Evolutionary conservation across 345 rosid species (phyloP).

Genomic region (Erodium maritimum): DNA sequence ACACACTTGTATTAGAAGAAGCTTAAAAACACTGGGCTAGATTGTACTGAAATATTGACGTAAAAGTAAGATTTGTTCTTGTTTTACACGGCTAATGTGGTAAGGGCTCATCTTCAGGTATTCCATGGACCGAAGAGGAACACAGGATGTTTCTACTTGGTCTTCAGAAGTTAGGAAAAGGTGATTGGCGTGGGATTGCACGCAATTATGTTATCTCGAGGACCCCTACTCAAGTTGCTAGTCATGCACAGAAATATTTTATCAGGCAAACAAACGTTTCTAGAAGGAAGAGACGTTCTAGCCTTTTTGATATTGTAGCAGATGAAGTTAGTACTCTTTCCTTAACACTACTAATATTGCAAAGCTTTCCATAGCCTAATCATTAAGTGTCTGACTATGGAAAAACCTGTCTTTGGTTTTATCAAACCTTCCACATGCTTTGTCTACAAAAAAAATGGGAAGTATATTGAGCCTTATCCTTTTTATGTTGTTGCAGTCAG

Average conservation of each 20-base stretch:
- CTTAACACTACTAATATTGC: not conserved
- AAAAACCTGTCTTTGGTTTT: too few relatives aligned
- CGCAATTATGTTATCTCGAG: conserved; percentile 74
- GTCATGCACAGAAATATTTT: conserved; percentile 98
- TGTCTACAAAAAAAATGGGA: too few relatives aligned
- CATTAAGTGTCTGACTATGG: not conserved
- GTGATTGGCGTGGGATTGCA: conserved; percentile 99
- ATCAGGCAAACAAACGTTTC: conserved; percentile 74
- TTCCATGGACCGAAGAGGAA: conserved; percentile 99
- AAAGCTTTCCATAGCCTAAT: not conserved
- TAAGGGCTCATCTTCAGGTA: conserved; percentile 28
- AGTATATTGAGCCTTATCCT: too few relatives aligned
- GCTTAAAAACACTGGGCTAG: too few relatives aligned
- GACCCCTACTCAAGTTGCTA: conserved; percentile 98
- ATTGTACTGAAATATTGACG: too few relatives aligned
- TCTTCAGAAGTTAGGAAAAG: conserved; percentile 90
- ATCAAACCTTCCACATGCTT: too few relatives aligned
- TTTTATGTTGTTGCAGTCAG: conserved; percentile 30
- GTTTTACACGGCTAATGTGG: too few relatives aligned
- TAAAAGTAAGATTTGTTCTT: too few relatives aligned
- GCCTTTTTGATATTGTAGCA: conserved; percentile 89
- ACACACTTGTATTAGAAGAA: not conserved
- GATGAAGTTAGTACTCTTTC: conserved; percentile 50
- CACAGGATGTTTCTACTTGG: conserved; percentile 93
- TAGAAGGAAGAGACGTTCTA: conserved; percentile 89